These are phyloP conservation scores for Trametes punicea DNA, from an alignment of 768 basidiomycete species.

Conservation along the genomic window DNA sequence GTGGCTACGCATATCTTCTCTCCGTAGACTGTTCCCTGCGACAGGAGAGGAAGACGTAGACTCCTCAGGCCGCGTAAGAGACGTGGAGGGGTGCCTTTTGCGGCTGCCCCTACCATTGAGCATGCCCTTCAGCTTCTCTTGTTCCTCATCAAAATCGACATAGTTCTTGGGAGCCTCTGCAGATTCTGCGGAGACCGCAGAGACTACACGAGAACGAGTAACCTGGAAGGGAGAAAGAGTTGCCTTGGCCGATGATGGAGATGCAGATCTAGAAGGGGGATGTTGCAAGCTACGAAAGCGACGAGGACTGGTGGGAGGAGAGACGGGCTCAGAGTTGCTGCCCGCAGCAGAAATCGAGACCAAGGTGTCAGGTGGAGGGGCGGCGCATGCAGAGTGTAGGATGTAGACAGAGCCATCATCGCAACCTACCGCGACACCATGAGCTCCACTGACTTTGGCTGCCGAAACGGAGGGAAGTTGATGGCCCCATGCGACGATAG, in stretches of 20 bases:
- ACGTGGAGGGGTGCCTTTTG: conserved; percentile 23
- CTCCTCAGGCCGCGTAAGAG: conserved; percentile 8
- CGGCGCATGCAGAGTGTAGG: conserved; percentile 21
- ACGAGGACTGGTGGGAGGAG: conserved; percentile 18
- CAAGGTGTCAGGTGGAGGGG: conserved; percentile 1
- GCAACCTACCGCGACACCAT: conserved; percentile 34
- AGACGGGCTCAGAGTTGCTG: neutral
- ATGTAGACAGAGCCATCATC: conserved; percentile 37
- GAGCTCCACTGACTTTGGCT: neutral
- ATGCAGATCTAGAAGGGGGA: conserved; percentile 29
- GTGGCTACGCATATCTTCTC: conserved; percentile 11
- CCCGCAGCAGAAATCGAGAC: neutral
- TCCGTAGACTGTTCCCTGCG: neutral
- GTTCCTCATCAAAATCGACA: conserved; percentile 81
- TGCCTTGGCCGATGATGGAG: conserved; percentile 36
- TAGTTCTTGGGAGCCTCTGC: conserved; percentile 77
- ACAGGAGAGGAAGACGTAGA: neutral
- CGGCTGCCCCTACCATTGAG: conserved; percentile 52
- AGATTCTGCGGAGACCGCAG: conserved; percentile 65
- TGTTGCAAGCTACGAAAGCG: conserved; percentile 15
- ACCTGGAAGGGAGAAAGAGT: conserved; percentile 46
- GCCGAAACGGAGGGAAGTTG: neutral
- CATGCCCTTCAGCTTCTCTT: conserved; percentile 71
- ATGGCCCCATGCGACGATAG: conserved; percentile 7
- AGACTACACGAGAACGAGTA: conserved; percentile 61